Evolutionary conservation across 768 basidiomycete species (phyloP).

Genomic region (Suillus luteus): DNA sequence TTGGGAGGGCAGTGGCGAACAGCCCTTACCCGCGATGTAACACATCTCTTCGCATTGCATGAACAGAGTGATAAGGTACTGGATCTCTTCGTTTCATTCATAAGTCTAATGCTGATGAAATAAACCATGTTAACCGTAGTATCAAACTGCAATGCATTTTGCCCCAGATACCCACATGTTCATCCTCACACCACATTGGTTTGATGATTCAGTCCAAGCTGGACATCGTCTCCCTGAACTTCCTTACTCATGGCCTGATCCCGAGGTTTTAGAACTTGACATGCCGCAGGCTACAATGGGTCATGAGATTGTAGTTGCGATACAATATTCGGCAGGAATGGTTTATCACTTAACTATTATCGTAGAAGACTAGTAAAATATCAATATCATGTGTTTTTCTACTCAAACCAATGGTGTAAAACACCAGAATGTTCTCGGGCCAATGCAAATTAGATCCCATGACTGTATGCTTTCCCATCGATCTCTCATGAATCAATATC

Average conservation of each 20-base stretch:
- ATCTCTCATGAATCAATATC: too few relatives aligned
- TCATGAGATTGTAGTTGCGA: too few relatives aligned
- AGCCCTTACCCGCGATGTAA: constrained; percentile 80
- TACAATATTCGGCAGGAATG: too few relatives aligned
- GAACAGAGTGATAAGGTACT: constrained; percentile 51
- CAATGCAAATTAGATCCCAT: too few relatives aligned
- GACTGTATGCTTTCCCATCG: too few relatives aligned
- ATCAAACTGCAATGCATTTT: constrained; percentile 55
- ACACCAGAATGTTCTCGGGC: too few relatives aligned
- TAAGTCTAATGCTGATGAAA: background rate
- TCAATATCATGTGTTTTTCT: too few relatives aligned
- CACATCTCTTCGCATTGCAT: constrained; percentile 75
- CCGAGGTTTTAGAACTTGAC: constrained; percentile 44
- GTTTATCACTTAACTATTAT: too few relatives aligned
- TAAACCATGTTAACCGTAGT: constrained; percentile 23
- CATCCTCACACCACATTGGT: constrained; percentile 87
- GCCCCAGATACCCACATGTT: constrained; percentile 59
- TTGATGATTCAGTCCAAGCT: constrained; percentile 73
- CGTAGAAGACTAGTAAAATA: too few relatives aligned
- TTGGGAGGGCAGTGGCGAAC: constrained; percentile 83
- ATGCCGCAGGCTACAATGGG: constrained; percentile 12
- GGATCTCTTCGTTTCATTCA: background rate
- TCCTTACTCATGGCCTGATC: constrained; percentile 78
- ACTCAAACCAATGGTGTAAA: too few relatives aligned
- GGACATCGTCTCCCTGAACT: constrained; percentile 52